Conservation (phyloP, 495 filamentous ascomycete genomes). For the Amniculicola lignicola region DNA sequence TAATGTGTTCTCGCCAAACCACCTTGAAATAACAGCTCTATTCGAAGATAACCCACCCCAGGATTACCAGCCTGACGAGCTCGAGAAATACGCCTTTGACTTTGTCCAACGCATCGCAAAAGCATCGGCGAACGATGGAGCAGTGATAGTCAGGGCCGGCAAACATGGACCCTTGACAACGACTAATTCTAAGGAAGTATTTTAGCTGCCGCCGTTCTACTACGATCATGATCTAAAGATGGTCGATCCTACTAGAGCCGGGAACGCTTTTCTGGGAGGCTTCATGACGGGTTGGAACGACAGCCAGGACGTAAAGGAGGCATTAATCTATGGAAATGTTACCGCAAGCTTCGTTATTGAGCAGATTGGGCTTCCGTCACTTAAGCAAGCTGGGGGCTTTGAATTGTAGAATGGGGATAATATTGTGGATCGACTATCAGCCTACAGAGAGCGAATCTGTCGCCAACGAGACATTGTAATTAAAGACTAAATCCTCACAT, state of each 20-base stretch:
- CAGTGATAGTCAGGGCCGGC: too few species aligned
- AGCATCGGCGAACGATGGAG: too few species aligned
- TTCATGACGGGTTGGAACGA: conserved; percentile 5
- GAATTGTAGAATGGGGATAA: conserved; percentile 2
- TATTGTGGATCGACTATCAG: background rate
- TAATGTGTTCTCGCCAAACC: conserved; percentile 28
- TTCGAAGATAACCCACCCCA: background rate
- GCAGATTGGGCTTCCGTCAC: conserved; percentile 6
- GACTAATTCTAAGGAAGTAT: too few species aligned
- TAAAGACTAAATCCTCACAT: too few species aligned
- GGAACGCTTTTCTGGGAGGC: conserved; percentile 8
- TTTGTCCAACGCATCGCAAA: too few species aligned
- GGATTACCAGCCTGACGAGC: background rate
- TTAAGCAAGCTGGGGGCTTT: background rate
- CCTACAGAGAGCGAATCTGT: conserved; percentile 5
- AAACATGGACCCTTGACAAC: too few species aligned
- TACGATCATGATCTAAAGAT: background rate
- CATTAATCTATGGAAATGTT: conserved; percentile 3
- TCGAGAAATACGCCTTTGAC: conserved; percentile 2
- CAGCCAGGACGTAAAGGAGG: background rate
- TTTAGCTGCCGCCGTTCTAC: conserved; percentile 18
- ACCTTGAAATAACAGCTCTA: conserved; percentile 8
- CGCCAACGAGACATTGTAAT: too few species aligned
- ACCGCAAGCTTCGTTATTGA: conserved; percentile 13
- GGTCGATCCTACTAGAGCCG: conserved; percentile 11